A percentile compares a stretch with the other conserved stretches of the same genome.
Conservation (phyloP, 805 yeast genomes). For the Saccharomycopsis sp. region DNA sequence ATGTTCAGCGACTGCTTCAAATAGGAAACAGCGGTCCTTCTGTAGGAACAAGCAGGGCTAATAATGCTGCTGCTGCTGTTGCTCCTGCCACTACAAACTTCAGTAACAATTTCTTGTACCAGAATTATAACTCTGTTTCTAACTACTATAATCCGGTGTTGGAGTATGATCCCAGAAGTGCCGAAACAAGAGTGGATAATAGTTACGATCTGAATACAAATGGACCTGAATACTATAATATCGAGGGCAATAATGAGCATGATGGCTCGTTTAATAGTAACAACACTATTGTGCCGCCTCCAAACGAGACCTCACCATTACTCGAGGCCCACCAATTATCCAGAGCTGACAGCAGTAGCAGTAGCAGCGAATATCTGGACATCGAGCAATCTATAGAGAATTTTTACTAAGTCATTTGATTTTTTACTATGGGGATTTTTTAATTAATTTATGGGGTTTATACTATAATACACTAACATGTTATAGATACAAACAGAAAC, state of each 20-base stretch:
- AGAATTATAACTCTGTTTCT: conserved; percentile 5
- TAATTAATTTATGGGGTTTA: too few species aligned
- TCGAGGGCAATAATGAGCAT: background rate
- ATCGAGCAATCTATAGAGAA: conserved; percentile 1
- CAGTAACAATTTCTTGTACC: background rate
- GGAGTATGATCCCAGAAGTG: conserved; percentile 2
- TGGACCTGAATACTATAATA: background rate
- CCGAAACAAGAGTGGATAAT: background rate
- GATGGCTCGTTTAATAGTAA: background rate
- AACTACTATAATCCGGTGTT: conserved; percentile 5
- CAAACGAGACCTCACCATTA: background rate
- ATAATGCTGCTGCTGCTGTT: conserved; percentile 4
- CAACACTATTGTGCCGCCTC: background rate
- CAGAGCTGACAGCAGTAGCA: background rate
- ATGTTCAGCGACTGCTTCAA: background rate
- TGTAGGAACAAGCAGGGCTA: conserved; percentile 15
- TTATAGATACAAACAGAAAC: too few species aligned
- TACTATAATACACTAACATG: too few species aligned
- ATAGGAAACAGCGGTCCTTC: background rate
- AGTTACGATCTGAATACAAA: background rate
- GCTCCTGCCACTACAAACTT: background rate
- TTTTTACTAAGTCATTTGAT: background rate
- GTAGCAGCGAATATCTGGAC: background rate
- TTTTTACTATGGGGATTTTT: too few species aligned
- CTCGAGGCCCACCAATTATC: background rate